Evolutionary conservation across 2,329 filamentous ascomycete species (phyloP), one percentile per base, ranked within the genome.

Genomic region (Monilinia vaccinii-corymbosi): DNA sequence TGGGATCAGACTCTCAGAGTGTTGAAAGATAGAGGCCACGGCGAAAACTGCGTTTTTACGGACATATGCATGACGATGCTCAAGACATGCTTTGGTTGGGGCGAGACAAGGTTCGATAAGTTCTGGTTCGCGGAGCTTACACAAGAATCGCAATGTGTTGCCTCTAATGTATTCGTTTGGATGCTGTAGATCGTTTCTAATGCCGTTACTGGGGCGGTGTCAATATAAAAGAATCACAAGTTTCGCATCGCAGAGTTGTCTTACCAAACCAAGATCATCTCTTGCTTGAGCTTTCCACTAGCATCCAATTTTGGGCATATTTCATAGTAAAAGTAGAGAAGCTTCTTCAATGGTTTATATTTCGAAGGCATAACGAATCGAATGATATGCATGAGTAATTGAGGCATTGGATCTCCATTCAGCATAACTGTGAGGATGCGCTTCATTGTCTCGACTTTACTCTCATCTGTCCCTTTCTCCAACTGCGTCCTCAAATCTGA

Each of bases 291-390:
- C 81, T 97, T 99, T 71, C 94, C 94, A 72, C 81, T 86, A 58
- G 86, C 81, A 75, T 99, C 94, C 61, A 91, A 86, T 79, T 99
- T 99, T 45, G 93, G 94, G 75, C 94, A 97, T 73, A 97, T 94
- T 77, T 99, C 94, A 74, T 97, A 97, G 79, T 99, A 99, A 75
- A 99, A 94, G 78, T 99, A 99, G 60, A 99, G 83, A 63, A 99
- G 82, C 80, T 99, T 99, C 84, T 99, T 99, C 70, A 99, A 80
- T 46, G 88, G 80, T 79, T 99, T 99, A 76, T 89, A 91, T 79
- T 95, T 97, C 65, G 91, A 96, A 16, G 94, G 94, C 94, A 99
- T 99, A 70, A 99, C 92, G 74, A 99, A 99, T 74, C 94, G 91
- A 75, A 99, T 99, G 72, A 99, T 99, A 78, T 97, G 94, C 94